Percentiles rank a stretch among this genome's conserved stretches.
Evolutionary conservation across 2,329 filamentous ascomycete genomes (phyloP).

Genomic region (Aspergillus thermomutatus): DNA sequence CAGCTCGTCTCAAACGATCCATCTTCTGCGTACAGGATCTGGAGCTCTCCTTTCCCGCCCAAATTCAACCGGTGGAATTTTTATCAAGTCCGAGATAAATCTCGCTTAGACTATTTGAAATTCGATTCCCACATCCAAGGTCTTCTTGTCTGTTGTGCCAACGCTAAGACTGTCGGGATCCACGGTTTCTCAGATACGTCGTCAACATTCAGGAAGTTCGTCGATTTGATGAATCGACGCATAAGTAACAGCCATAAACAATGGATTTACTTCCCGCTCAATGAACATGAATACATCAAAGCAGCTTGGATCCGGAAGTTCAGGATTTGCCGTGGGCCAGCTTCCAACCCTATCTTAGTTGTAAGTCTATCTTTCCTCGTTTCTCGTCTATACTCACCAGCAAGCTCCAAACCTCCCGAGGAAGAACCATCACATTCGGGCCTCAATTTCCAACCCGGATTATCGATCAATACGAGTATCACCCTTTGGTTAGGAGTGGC

Average conservation of each 20-base stretch:
- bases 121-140: slow-evolving; percentile 7
- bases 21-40: not conserved
- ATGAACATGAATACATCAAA: slow-evolving; percentile 6
- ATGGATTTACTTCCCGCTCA: slow-evolving; percentile 15
- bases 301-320: slow-evolving; percentile 9
- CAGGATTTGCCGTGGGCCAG: not conserved
- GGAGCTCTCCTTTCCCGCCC: slow-evolving; percentile 11
- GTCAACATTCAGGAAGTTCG: slow-evolving; percentile 5
- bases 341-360: slow-evolving; percentile 1
- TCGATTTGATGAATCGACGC: slow-evolving; percentile 8
- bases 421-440: slow-evolving; percentile 13
- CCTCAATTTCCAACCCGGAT: not conserved
- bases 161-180: slow-evolving; percentile 3
- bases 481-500: slow-evolving; percentile 5
- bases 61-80: slow-evolving; percentile 9
- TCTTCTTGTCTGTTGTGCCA: slow-evolving; percentile 11
- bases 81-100: not conserved
- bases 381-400: not conserved
- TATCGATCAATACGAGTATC: slow-evolving; percentile 2
- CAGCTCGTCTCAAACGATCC: not conserved
- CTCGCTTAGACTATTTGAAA: slow-evolving; percentile 9
- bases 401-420: slow-evolving; percentile 13
- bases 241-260: not conserved
- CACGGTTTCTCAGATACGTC: slow-evolving; percentile 8
- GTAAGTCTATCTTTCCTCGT: slow-evolving; percentile 1